phyloP scores from a whole-genome alignment of 1,139 yeast genomes.

The Zygosaccharomyces sapae region DNA sequence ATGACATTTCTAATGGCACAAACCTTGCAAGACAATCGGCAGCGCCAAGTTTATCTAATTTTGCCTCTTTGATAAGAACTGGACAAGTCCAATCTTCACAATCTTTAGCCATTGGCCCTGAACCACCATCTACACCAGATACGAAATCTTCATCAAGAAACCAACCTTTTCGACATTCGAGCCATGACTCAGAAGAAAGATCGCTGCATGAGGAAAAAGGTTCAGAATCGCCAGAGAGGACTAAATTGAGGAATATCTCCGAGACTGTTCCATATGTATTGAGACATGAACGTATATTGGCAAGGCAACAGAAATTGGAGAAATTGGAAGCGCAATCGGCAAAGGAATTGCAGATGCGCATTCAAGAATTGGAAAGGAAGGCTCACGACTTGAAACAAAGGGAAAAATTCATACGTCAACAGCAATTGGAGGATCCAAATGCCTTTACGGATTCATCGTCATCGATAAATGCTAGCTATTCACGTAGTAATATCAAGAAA shows the following conservation, averaged over 20 bases:
- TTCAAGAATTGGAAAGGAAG: constrained; percentile 69
- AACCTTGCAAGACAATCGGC: constrained; percentile 30
- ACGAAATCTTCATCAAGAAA: constrained; percentile 37
- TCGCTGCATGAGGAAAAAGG: constrained; percentile 48
- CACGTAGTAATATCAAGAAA: constrained; percentile 38
- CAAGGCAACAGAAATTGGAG: constrained; percentile 72
- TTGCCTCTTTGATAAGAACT: constrained; percentile 35
- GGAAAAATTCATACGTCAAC: constrained; percentile 47
- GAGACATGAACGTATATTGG: constrained; percentile 68
- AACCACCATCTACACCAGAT: constrained; percentile 31
- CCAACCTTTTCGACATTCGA: constrained; percentile 30
- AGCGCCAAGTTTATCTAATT: constrained; percentile 37
- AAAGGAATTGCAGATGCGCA: constrained; percentile 63
- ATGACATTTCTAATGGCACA: constrained; percentile 5
- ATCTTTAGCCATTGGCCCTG: constrained; percentile 26
- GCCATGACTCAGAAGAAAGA: constrained; percentile 41
- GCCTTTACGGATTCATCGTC: constrained; percentile 16
- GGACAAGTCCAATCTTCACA: constrained; percentile 35
- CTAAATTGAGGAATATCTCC: constrained; percentile 68
- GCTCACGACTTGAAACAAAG: constrained; percentile 69
- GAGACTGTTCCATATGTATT: constrained; percentile 79
- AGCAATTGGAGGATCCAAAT: constrained; percentile 14
- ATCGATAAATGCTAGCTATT: constrained; percentile 12
- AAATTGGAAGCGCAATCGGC: constrained; percentile 77
- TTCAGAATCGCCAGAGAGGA: constrained; percentile 49